Conservation (phyloP, 352 stramenopile species). For the Pythium diclinum region DNA sequence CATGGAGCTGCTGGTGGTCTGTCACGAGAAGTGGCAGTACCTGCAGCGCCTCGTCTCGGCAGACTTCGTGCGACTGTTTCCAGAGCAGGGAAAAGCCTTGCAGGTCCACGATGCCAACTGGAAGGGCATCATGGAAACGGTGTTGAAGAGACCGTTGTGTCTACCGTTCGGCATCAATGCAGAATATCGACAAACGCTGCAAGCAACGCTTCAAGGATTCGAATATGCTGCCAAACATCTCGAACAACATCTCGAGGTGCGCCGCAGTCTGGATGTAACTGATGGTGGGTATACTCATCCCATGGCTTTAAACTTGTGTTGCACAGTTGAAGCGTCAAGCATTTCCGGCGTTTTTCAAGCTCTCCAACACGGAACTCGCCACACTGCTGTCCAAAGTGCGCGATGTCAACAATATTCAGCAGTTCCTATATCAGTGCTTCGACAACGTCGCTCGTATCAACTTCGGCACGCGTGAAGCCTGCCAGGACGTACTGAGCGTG, state of each 20-base stretch:
- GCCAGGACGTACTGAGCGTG: slow-evolving; percentile 55
- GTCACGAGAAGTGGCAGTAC: slow-evolving; percentile 67
- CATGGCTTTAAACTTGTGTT: not conserved
- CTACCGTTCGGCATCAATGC: slow-evolving; percentile 49
- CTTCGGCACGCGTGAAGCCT: slow-evolving; percentile 52
- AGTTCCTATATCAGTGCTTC: slow-evolving; percentile 63
- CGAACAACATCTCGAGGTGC: slow-evolving; percentile 51
- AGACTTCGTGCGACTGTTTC: slow-evolving; percentile 60
- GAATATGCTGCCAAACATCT: slow-evolving; percentile 46
- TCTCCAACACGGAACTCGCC: slow-evolving; percentile 60
- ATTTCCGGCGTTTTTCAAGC: slow-evolving; percentile 60
- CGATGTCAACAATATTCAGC: slow-evolving; percentile 46
- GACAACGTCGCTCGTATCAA: slow-evolving; percentile 63
- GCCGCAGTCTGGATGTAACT: not conserved
- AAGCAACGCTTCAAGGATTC: slow-evolving; percentile 48
- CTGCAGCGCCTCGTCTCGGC: slow-evolving; percentile 55
- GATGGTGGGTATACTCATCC: not conserved
- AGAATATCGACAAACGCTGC: slow-evolving; percentile 42
- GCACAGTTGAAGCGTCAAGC: slow-evolving; percentile 44
- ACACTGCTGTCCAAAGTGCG: slow-evolving; percentile 45
- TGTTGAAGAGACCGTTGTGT: slow-evolving; percentile 52
- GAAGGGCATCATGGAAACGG: slow-evolving; percentile 42
- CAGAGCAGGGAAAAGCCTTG: slow-evolving; percentile 52
- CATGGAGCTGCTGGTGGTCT: slow-evolving; percentile 50
- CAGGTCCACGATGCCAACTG: slow-evolving; percentile 52